Conservation (phyloP, 2,329 filamentous ascomycete genomes). For the Cercospora nicotianae region DNA sequence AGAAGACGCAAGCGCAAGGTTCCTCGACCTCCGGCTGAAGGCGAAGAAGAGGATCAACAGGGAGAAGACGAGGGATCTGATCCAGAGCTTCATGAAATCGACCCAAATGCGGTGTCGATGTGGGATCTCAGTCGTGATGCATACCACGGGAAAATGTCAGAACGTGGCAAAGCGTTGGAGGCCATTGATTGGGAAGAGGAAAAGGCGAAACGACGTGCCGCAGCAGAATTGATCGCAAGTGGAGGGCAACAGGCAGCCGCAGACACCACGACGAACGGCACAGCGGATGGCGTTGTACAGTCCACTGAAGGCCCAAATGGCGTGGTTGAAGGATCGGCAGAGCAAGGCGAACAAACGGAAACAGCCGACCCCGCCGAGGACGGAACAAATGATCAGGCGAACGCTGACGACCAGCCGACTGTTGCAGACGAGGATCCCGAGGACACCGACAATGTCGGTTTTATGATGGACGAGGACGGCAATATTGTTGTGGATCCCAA, state of each 20-base stretch:
- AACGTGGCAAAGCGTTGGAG: constrained; percentile 70
- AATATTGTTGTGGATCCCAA: constrained; percentile 70
- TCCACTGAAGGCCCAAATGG: constrained; percentile 28
- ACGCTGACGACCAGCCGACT: background rate
- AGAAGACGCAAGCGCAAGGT: constrained; percentile 6
- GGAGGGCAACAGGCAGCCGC: constrained; percentile 16
- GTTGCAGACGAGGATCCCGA: constrained; percentile 13
- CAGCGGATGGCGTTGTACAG: constrained; percentile 20
- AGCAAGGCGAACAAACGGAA: constrained; percentile 10
- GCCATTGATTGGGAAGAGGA: constrained; percentile 62
- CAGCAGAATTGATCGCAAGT: constrained; percentile 36
- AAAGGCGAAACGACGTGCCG: constrained; percentile 41
- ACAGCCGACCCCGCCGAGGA: background rate
- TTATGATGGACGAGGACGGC: constrained; percentile 65
- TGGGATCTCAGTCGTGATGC: constrained; percentile 66
- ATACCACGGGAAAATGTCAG: constrained; percentile 66
- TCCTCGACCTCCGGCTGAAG: constrained; percentile 6
- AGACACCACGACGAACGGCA: constrained; percentile 2
- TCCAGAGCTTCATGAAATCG: constrained; percentile 52
- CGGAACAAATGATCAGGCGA: background rate
- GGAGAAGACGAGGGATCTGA: constrained; percentile 32
- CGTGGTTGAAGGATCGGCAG: constrained; percentile 10
- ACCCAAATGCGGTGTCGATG: constrained; percentile 68
- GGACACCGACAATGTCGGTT: constrained; percentile 27
- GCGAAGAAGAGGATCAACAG: constrained; percentile 17